Base-by-base conservation (phyloP, 331 rosid genomes). In the Rhamnella rubrinervis region DNA sequence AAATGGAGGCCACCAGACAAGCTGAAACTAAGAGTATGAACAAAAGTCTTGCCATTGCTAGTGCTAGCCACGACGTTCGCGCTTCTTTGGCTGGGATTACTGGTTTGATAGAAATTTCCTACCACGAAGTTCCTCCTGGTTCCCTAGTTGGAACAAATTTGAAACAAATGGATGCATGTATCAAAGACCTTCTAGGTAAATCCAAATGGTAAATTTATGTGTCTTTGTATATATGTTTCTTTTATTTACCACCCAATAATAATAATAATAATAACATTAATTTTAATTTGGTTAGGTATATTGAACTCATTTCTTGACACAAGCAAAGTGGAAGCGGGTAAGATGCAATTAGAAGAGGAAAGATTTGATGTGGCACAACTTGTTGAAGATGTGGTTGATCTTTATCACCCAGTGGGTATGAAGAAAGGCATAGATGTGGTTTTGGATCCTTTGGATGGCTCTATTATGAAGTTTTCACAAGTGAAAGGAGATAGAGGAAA, bases 311-410 rank as follows among this genome's bases (percentile, higher is more conserved):
- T 86, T 78, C 95, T 93, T 8, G 96, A 93, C 63, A 85, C 86
- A 40, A 90, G 96, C 85, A 91, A 93, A 71, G 91, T 87, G 16
- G 96, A 90, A 81, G 96, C 95, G 0, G 96, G 97, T 9, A 88
- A 90, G 77, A 84, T 91, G 85, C 86, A 77, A 35, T 84, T 93
- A 20, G 92, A 82, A 40, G 98, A 87, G 78, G 96, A 85, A 16
- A 92, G 88, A 37, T 93, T 90, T 72, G 86, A 93, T 67, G 35
- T 93, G 44, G 79, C 72, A 8, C 80, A 74, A 75, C 87, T 93
- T 46, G 44, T 93, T 7, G 91, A 93, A 74, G 92, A 90, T 61
- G 91, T 80, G 4, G 86, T 87, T 73, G 97, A 93, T 78, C 79
- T 89, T 35, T 85, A 72, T 58, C 73, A 88, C 69, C 96, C 88